phyloP scores from a whole-genome alignment of 2,329 filamentous ascomycete genomes.

The Fusarium equiseti region DNA sequence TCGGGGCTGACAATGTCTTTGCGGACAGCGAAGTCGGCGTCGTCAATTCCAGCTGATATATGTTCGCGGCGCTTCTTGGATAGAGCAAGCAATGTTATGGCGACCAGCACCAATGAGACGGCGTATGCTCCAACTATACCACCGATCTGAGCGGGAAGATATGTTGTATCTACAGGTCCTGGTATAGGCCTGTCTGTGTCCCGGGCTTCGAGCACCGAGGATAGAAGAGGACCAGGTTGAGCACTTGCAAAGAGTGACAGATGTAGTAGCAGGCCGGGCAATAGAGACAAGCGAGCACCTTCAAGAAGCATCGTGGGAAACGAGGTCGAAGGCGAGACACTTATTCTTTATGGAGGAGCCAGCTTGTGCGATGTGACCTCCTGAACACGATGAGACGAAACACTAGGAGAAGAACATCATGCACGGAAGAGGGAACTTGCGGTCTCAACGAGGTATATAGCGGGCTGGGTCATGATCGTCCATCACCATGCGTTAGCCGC shows the following conservation, averaged over 20 bases:
- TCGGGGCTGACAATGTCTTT: constrained; percentile 42
- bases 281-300: constrained; percentile 45
- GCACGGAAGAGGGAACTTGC: constrained; percentile 56
- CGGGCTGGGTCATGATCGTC: constrained; percentile 63
- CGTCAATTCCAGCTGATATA: constrained; percentile 65
- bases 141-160: constrained; percentile 84
- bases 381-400: constrained; percentile 61
- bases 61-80: constrained; percentile 67
- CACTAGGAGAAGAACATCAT: constrained; percentile 62
- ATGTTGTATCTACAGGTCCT: constrained; percentile 68
- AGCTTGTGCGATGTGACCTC: constrained; percentile 56
- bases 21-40: constrained; percentile 57
- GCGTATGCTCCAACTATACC: constrained; percentile 88
- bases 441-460: constrained; percentile 68
- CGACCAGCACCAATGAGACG: constrained; percentile 79
- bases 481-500: constrained; percentile 59
- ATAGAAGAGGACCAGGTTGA: constrained; percentile 50
- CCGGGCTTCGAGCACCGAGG: constrained; percentile 42
- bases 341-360: constrained; percentile 50
- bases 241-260: constrained; percentile 47
- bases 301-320: constrained; percentile 57
- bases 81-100: constrained; percentile 72
- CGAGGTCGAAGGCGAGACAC: constrained; percentile 43
- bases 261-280: constrained; percentile 48
- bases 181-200: constrained; percentile 70